Base-by-base conservation (phyloP, 495 filamentous ascomycete genomes). In the Aspergillus ostianus region DNA sequence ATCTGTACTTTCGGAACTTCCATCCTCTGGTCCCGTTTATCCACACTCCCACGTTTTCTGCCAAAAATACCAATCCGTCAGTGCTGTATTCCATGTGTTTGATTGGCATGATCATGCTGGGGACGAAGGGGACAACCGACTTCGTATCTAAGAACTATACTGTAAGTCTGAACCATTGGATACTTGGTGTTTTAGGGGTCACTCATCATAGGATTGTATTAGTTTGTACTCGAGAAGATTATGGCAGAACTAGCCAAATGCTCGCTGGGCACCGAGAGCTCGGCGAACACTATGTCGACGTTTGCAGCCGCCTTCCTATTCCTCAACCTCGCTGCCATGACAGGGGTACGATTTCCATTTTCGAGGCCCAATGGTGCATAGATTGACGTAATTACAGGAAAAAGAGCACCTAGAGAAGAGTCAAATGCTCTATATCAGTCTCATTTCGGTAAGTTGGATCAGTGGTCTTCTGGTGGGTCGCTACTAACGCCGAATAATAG, bases 1-100 rank as follows among this genome's bases (percentile, higher is more conserved):
- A 83, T 52, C 64, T 81, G 18, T 83, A 76, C 57, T 79, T 83
- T 56, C 75, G 77, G 47, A 75, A 76, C 9, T 82, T 80, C 55
- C 77, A 82, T 57, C 77, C 79, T 5, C 69, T 81, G 15, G 68
- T 82, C n/a, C 80, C 79, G 1, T 80, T 81, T 63, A 73, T 83
- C 7, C 80, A 83, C 62, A 66, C 77, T 6, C 78, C 80, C 6
- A 80, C 80, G 0, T 83, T 82, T 58, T 77, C 72, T 19, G 78
- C 80, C 0, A 80, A 75, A 57, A 77, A 73, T 36, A 73, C 75
- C 6, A 72, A 68, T 18, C 68, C 64, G 29, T 70, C 78, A 8
- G 53, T 82, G 3, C 61, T 83, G 7, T 77, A 80, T 51, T 68
- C 73, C 19, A 83, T 83, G 80, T 81, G 77, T 57, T 74, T 82